Evolutionary conservation across 2,329 filamentous ascomycete species (phyloP), one percentile per base, ranked within the genome.

Genomic region (Colletotrichum gloeosporioides): DNA sequence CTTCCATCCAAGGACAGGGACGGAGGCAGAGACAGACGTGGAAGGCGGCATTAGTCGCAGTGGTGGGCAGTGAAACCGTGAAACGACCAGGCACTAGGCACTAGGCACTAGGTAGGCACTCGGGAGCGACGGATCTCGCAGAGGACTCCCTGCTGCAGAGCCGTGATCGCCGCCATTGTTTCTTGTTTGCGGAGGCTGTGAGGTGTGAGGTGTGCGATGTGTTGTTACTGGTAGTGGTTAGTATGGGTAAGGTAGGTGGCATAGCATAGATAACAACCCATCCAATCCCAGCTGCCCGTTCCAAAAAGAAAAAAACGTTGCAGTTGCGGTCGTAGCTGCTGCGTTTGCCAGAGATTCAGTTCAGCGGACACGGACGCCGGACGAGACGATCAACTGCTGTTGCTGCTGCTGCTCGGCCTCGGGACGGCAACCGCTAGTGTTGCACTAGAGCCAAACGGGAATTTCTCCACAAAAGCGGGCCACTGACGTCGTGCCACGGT

Each of bases 401-500:
- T 22, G 44, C 44, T 53, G n/a, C 44, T n/a, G 44, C n/a, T 53
- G 44, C n/a, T 22, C 39, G 31, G 65, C 67, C 34, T 66, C 61
- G 72, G 49, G 22, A 71, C 71, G 32, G 27, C 31, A 53, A 25
- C 49, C 61, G n/a, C 18, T 32, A 57, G 25, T 69, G 55, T 62
- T 55, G 55, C 55, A 29, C 25, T 59, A 59, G 8, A 29, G 22
- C 16, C 15, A 59, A 18, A 27, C 27, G 12, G 55, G 59, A 62
- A 13, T 4, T 8, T 10, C 18, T 8, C 70, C 70, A 57, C 27
- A 27, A 25, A 62, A 31, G 59, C 59, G 64, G 70, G 44, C 69
- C 69, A 69, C 55, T 73, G 64, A 76, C 61, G 63, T 75, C 55
- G 73, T 68, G 69, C 73, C 73, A 68, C 73, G 73, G 63, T 66